Evolutionary conservation across 441 rosid genomes (phyloP).

Genomic region (Metrosideros polymorpha): DNA sequence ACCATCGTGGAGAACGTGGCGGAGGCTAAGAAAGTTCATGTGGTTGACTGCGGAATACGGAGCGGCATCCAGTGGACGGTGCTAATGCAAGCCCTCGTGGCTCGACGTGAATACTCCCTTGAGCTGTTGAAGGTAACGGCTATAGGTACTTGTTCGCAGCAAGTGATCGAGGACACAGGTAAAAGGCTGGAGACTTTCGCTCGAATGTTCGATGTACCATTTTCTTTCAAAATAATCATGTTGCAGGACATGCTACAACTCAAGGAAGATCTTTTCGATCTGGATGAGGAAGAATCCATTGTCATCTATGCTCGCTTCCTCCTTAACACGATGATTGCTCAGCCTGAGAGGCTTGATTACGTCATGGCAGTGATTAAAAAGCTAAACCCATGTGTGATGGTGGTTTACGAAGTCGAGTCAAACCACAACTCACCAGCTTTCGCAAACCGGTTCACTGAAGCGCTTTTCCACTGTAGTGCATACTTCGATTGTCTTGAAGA

Average conservation of each 20-base stretch:
- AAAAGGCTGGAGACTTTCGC: conserved; percentile 16
- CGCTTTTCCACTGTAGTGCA: conserved; percentile 3
- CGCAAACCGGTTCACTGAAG: conserved; percentile 9
- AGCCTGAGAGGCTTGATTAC: conserved; percentile 6
- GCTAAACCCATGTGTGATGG: conserved; percentile 17
- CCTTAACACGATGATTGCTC: conserved; percentile 10
- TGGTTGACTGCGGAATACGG: conserved; percentile 14
- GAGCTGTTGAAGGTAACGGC: conserved; percentile 30
- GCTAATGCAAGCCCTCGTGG: conserved; percentile 27
- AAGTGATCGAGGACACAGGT: conserved; percentile 13
- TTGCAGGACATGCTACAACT: conserved; percentile 15
- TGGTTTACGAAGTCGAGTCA: conserved; percentile 13
- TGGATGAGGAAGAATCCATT: conserved; percentile 12
- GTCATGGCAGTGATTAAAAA: conserved; percentile 11
- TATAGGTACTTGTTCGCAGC: background rate
- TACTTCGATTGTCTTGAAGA: conserved; percentile 15
- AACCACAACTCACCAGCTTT: conserved; percentile 11
- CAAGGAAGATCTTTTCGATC: conserved; percentile 13
- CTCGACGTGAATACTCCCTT: background rate
- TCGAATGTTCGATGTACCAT: conserved; percentile 13
- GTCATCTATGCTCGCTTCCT: conserved; percentile 3
- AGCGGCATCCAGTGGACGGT: conserved; percentile 12
- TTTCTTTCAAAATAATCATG: conserved; percentile 7
- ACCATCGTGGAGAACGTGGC: conserved; percentile 9
- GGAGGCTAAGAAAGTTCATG: conserved; percentile 7